phyloP scores from a whole-genome alignment of 805 yeast genomes.

The Saccharomycopsis sp. region DNA sequence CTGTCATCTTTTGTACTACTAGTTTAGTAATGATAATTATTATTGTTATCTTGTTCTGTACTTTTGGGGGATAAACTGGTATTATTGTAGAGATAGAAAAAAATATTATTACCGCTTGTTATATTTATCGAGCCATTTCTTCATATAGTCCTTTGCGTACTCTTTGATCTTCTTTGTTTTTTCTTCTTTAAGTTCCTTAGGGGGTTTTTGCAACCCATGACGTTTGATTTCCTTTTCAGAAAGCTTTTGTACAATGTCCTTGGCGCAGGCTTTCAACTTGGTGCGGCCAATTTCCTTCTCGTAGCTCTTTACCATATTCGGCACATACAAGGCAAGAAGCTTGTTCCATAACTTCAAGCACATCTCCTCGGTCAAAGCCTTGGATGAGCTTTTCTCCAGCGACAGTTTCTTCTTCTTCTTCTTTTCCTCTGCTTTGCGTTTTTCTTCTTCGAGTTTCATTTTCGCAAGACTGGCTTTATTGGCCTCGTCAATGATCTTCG shows the following conservation, averaged over 20 bases:
- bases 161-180: slow-evolving; percentile 61
- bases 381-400: slow-evolving; percentile 5
- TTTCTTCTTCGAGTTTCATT: slow-evolving; percentile 24
- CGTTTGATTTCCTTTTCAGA: slow-evolving; percentile 59
- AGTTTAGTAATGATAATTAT: background rate
- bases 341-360: slow-evolving; percentile 27
- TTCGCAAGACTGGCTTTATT: slow-evolving; percentile 25
- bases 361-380: slow-evolving; percentile 22
- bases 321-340: slow-evolving; percentile 64
- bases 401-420: slow-evolving; percentile 24
- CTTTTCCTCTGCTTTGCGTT: slow-evolving; percentile 22
- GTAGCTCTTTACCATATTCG: slow-evolving; percentile 64
- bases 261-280: slow-evolving; percentile 64
- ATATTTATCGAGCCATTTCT: slow-evolving; percentile 32
- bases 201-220: slow-evolving; percentile 34
- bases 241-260: slow-evolving; percentile 62
- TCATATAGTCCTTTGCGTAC: slow-evolving; percentile 59
- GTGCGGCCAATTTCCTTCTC: slow-evolving; percentile 63
- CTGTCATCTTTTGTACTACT: too few species aligned
- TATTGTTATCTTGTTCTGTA: too few species aligned
- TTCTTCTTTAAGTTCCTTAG: slow-evolving; percentile 49
- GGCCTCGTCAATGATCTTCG: slow-evolving; percentile 34
- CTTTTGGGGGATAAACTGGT: too few species aligned
- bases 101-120: too few species aligned
- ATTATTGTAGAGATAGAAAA: too few species aligned